phyloP scores from a whole-genome alignment of 192 early-diverging fungal species.

The Umbelopsis sp. region DNA sequence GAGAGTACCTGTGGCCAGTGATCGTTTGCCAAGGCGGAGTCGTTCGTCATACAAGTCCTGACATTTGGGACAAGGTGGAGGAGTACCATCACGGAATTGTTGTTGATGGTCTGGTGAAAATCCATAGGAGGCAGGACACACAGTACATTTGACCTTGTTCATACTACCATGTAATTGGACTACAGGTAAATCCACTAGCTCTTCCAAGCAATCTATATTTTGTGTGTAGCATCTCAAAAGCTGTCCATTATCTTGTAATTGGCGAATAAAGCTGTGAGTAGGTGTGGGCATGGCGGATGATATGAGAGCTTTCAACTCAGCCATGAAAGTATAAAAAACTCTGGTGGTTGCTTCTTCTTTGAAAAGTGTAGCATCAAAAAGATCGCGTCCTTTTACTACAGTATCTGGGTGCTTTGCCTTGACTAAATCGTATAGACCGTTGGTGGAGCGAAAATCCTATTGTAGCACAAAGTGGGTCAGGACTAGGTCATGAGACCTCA shows the following conservation, averaged over 20 bases:
- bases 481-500: conserved; percentile 3
- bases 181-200: conserved; percentile 70
- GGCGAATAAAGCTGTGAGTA: conserved; percentile 85
- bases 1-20: conserved; percentile 72
- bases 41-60: conserved; percentile 49
- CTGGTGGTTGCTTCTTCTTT: conserved; percentile 60
- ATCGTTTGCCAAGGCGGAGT: conserved; percentile 73
- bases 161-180: conserved; percentile 95
- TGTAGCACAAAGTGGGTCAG: neutral
- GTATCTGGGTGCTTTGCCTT: conserved; percentile 72
- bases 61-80: conserved; percentile 69
- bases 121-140: conserved; percentile 71
- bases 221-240: conserved; percentile 94
- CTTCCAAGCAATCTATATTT: conserved; percentile 95
- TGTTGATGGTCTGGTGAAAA: conserved; percentile 62
- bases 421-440: conserved; percentile 86
- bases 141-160: conserved; percentile 81
- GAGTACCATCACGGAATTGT: conserved; percentile 70
- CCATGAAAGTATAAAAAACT: conserved; percentile 83
- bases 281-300: conserved; percentile 75
- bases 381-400: conserved; percentile 76
- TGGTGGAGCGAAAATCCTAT: conserved; percentile 82
- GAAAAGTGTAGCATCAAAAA: conserved; percentile 87
- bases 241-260: conserved; percentile 71
- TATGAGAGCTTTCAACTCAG: conserved; percentile 76